Evolutionary conservation across 768 basidiomycete genomes (phyloP).

Genomic region (Tylopilus sp.): DNA sequence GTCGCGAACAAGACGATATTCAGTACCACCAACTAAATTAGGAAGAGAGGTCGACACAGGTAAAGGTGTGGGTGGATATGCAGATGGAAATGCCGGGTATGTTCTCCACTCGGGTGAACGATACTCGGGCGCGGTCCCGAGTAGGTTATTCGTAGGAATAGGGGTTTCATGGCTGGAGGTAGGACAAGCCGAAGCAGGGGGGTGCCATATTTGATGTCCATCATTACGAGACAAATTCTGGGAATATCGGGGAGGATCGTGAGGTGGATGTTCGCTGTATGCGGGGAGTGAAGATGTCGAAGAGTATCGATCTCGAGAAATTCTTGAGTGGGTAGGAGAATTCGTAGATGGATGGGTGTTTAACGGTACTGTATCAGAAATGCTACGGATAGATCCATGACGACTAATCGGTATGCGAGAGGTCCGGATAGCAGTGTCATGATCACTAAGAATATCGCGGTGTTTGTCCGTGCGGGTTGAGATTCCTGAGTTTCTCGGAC

Average conservation of each 20-base stretch:
- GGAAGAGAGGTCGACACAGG: conserved; percentile 35
- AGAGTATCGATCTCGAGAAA: conserved; percentile 9
- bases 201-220: conserved; percentile 56
- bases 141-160: conserved; percentile 1
- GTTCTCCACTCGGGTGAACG: conserved; percentile 65
- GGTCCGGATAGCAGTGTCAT: conserved; percentile 3
- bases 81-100: conserved; percentile 74
- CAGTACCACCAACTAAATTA: conserved; percentile 7
- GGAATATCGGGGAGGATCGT: conserved; percentile 24
- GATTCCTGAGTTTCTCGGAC: conserved; percentile 1
- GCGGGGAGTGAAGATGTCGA: conserved; percentile 23
- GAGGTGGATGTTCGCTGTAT: conserved; percentile 22
- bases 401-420: conserved; percentile 7
- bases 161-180: conserved; percentile 16
- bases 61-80: conserved; percentile 72
- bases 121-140: conserved; percentile 31
- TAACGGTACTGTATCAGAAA: conserved; percentile 15
- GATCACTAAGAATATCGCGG: conserved; percentile 11
- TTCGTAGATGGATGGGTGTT: conserved; percentile 1
- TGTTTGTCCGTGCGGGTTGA: conserved; percentile 6
- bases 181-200: conserved; percentile 46
- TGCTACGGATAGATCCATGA: conserved; percentile 14
- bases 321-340: conserved; percentile 1
- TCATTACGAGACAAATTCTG: conserved; percentile 13
- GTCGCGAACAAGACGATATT: conserved; percentile 5